Percentiles rank a stretch among this genome's conserved stretches.
Conservation (phyloP, 345 rosid genomes). For the Heritiera fomes region DNA sequence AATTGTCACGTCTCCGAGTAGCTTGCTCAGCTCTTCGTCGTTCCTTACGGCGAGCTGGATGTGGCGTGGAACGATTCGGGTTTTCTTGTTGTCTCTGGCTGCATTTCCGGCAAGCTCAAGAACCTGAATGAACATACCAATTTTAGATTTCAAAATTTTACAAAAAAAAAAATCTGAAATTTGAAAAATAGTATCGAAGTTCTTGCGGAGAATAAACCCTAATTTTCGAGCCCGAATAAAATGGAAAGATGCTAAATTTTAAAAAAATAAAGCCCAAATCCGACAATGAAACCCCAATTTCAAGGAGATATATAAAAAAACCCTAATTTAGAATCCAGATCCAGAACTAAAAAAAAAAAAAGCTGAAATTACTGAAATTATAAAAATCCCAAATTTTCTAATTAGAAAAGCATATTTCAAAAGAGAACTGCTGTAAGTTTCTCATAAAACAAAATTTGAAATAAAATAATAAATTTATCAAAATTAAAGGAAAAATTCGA, state of each 20-base stretch:
- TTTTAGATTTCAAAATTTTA: no score
- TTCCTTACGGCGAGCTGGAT: constrained; percentile 90
- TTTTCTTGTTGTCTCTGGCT: constrained; percentile 90
- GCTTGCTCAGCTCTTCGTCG: constrained; percentile 94
- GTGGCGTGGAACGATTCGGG: constrained; percentile 88
- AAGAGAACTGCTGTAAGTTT: background rate
- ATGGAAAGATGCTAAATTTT: background rate
- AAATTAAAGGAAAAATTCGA: background rate
- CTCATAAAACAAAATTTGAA: background rate
- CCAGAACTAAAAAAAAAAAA: no score
- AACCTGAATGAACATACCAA: constrained; percentile 39
- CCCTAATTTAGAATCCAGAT: background rate
- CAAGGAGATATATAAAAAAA: background rate
- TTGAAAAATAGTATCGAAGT: background rate
- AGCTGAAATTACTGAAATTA: background rate
- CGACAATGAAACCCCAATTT: background rate
- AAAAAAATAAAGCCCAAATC: background rate
- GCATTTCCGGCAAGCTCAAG: constrained; percentile 93
- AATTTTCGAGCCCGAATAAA: background rate
- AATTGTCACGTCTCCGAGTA: constrained; percentile 89
- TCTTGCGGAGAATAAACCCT: background rate
- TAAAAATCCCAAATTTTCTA: background rate
- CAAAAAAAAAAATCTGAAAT: fast-evolving
- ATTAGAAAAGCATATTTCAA: background rate
- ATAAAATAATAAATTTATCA: background rate